Percentiles rank a stretch among this genome's conserved stretches.
Conservation (phyloP, 208 protist species). For the Acanthamoeba royreba region DNA sequence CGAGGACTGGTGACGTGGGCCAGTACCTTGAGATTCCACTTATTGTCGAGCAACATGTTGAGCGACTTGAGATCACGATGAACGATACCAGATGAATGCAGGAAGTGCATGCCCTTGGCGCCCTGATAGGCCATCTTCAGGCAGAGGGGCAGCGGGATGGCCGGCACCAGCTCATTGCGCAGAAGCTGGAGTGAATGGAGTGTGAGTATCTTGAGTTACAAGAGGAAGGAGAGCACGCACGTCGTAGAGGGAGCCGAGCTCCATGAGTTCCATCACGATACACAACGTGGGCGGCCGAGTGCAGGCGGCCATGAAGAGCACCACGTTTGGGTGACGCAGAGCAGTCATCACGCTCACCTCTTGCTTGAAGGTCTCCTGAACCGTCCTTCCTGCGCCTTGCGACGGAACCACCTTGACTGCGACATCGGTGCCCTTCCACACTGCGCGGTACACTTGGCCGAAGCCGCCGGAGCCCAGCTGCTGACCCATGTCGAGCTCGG, state of each 20-base stretch:
- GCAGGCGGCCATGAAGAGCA: constrained; percentile 69
- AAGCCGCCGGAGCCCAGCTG: constrained; percentile 8
- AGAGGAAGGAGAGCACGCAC: background rate
- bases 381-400: background rate
- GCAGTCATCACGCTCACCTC: constrained; percentile 64
- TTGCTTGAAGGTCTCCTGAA: constrained; percentile 1
- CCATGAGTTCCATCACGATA: constrained; percentile 39
- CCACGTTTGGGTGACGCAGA: constrained; percentile 66
- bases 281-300: background rate
- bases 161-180: background rate
- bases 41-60: background rate
- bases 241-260: constrained; percentile 1
- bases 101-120: background rate
- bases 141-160: background rate
- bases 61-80: background rate
- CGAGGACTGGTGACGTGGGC: background rate
- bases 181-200: no score
- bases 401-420: constrained; percentile 22
- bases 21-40: background rate
- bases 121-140: background rate
- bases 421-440: constrained; percentile 44
- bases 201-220: no score
- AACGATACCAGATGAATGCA: background rate
- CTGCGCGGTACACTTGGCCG: background rate
- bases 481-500: background rate